Evolutionary conservation across 371 early-diverging fungal genomes (phyloP).

Genomic region (Thermomucor indicae-seudaticae): DNA sequence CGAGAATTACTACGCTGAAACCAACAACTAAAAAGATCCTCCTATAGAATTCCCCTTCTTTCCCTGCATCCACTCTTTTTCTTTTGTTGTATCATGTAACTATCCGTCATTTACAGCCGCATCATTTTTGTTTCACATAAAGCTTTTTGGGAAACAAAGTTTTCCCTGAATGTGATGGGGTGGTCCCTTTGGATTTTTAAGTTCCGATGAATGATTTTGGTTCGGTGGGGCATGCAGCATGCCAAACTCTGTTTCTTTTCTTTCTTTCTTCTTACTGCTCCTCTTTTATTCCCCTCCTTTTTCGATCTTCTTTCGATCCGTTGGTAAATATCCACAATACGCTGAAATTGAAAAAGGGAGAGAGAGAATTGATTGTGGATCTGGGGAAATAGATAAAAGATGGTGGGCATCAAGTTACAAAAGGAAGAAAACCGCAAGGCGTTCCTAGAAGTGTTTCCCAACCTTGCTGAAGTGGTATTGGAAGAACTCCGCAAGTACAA

Average conservation of each 20-base stretch:
- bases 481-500: constrained; percentile 60
- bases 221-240: not conserved
- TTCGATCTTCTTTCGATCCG: constrained; percentile 1
- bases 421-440: constrained; percentile 56
- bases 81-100: not conserved
- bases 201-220: not conserved
- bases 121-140: not conserved
- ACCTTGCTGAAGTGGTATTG: constrained; percentile 59
- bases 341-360: no score
- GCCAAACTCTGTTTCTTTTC: not conserved
- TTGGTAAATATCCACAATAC: no score
- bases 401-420: constrained; percentile 44
- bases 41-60: no score
- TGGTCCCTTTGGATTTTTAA: no score
- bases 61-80: not conserved
- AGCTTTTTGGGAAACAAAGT: not conserved
- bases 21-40: constrained; percentile 1
- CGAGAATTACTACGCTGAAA: constrained; percentile 22
- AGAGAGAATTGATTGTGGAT: no score
- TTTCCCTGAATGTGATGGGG: not conserved
- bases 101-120: no score
- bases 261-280: not conserved
- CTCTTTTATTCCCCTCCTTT: not conserved
- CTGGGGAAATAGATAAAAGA: no score
- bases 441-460: constrained; percentile 56